Percentiles rank a stretch among this genome's conserved stretches.
phyloP scores from a whole-genome alignment of 331 rosid species.

The Saraca asoca region DNA sequence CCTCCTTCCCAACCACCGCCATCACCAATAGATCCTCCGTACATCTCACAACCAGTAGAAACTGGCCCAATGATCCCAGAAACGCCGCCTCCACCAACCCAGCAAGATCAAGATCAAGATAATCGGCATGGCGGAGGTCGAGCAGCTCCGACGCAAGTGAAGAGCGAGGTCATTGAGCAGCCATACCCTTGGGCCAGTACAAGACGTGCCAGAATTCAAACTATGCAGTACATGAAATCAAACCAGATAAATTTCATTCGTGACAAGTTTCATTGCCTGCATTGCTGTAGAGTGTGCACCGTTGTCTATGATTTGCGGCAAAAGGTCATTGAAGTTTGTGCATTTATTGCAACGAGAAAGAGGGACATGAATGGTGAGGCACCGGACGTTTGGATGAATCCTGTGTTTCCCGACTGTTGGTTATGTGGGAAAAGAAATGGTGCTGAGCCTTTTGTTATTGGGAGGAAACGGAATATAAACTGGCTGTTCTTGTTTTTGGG shows the following conservation, averaged over 20 bases:
- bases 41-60: too few species aligned
- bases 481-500: slow-evolving; percentile 50
- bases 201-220: slow-evolving; percentile 18
- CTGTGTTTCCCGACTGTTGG: slow-evolving; percentile 16
- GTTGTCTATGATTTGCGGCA: slow-evolving; percentile 25
- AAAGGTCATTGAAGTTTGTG: slow-evolving; percentile 27
- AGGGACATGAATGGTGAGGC: slow-evolving; percentile 27
- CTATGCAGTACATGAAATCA: not conserved
- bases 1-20: too few species aligned
- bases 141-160: not conserved
- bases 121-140: too few species aligned
- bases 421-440: slow-evolving; percentile 13
- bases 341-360: not conserved
- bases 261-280: slow-evolving; percentile 30
- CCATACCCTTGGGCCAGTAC: slow-evolving; percentile 43
- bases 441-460: slow-evolving; percentile 13
- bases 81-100: too few species aligned
- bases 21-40: too few species aligned
- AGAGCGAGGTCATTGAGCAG: not conserved
- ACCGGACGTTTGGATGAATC: slow-evolving; percentile 30
- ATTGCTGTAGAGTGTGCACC: not conserved
- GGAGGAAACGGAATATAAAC: slow-evolving; percentile 34
- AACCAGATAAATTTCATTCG: not conserved
- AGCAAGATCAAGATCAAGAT: too few species aligned
- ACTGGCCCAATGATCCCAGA: too few species aligned